Percentiles rank a stretch among this genome's conserved stretches.
Evolutionary conservation across 2,329 filamentous ascomycete species (phyloP).

Genomic region (Scorias spongiosa): DNA sequence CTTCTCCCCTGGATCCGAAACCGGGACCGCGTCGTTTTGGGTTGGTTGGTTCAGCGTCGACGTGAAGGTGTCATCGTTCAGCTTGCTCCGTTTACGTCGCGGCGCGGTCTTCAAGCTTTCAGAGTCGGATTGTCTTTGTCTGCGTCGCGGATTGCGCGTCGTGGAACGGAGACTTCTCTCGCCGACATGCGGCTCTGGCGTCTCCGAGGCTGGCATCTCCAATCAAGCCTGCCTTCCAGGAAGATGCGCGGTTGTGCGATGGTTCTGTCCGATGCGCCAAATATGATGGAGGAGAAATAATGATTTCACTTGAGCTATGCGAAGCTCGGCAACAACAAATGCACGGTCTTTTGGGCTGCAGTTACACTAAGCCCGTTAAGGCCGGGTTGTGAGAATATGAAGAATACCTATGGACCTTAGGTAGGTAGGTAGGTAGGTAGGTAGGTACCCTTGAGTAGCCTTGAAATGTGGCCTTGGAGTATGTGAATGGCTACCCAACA

Average conservation of each 20-base stretch:
- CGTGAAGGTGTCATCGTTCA: slow-evolving; percentile 27
- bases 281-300: neutral
- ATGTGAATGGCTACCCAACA: too few species aligned
- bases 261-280: neutral
- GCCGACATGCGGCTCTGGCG: slow-evolving; percentile 4
- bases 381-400: neutral
- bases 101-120: slow-evolving; percentile 26
- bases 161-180: slow-evolving; percentile 19
- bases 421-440: too few species aligned
- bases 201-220: slow-evolving; percentile 3
- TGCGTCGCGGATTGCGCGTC: slow-evolving; percentile 29
- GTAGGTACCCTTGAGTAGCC: too few species aligned
- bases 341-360: neutral
- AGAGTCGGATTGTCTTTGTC: slow-evolving; percentile 29
- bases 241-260: neutral
- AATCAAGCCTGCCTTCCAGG: neutral
- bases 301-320: neutral
- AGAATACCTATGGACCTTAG: too few species aligned
- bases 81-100: slow-evolving; percentile 32
- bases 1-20: neutral
- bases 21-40: slow-evolving; percentile 3
- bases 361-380: neutral
- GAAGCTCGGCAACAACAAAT: neutral
- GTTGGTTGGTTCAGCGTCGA: slow-evolving; percentile 8
- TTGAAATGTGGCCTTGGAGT: too few species aligned